Percentiles rank a stretch among this genome's conserved stretches.
Evolutionary conservation across 2,329 filamentous ascomycete species (phyloP).

Genomic region (Magnaporthiopsis rhizophila): DNA sequence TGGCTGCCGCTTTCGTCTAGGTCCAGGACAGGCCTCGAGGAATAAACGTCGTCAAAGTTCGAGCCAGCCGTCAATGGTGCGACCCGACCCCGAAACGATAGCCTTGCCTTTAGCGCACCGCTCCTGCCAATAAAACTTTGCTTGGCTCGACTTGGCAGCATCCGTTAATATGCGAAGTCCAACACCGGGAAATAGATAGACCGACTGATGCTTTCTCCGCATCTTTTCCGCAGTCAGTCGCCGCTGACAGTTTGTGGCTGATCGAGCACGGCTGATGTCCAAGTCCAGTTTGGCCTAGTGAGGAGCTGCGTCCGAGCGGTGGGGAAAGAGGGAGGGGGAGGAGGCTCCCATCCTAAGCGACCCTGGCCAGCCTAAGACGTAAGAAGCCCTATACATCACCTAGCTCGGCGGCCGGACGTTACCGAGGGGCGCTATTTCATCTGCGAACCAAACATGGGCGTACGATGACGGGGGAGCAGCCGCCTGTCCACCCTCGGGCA

Average conservation of each 20-base stretch:
- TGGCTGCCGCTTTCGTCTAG: no score
- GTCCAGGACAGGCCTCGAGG: no score
- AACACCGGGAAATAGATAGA: not conserved
- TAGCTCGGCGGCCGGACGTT: not conserved
- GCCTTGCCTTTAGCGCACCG: no score
- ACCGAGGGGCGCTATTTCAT: not conserved
- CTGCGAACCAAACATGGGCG: not conserved
- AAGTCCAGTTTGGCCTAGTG: no score
- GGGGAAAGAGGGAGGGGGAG: not conserved
- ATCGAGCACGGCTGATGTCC: not conserved
- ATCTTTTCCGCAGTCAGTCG: not conserved
- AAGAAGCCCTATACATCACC: not conserved
- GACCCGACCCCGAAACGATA: no score
- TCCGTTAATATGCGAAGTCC: not conserved
- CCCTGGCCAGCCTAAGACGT: no score
- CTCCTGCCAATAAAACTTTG: no score
- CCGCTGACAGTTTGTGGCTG: no score
- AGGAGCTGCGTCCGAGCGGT: not conserved
- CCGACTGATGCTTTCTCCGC: not conserved
- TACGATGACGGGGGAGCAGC: not conserved
- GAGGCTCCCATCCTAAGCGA: not conserved
- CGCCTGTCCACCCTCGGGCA: not conserved
- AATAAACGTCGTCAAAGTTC: no score
- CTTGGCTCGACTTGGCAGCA: no score
- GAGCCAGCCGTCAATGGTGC: no score